Base-by-base conservation (phyloP, 2,329 filamentous ascomycete species). In the Fusarium mexicanum region DNA sequence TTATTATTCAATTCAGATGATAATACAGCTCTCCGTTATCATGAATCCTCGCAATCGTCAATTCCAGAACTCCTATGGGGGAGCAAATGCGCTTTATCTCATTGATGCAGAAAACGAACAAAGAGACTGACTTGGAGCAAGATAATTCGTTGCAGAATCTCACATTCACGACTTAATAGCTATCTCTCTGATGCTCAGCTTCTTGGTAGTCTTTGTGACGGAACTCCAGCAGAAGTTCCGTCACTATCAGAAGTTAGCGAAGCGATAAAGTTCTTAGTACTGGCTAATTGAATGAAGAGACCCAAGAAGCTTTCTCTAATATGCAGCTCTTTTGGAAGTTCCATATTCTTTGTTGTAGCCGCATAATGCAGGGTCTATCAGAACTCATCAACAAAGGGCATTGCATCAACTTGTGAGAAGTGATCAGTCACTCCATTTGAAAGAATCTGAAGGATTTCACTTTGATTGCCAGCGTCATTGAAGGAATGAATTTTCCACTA, bases 141-240 rank as follows among this genome's bases (percentile, higher is more conserved):
- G 0, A 8, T 2, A 12, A 11, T 5, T n/a, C n/a, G n/a, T 12
- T 31, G 1, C 4, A 17, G 2, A 9, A n/a, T n/a, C 2, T 2
- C 1, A 7, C 20, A n/a, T 31, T 31, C 10, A n/a, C 29, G 3
- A n/a, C 20, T 17, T 0, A 17, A 8, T 0, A 50, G 18, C 1
- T 6, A 2, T 18, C 4, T 1, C 5, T 9, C 20, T 33, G 29
- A 0, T n/a, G 5, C 16, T 6, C 10, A 16, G 10, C 7, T 9
- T 5, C 1, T 31, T 0, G 0, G 14, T 31, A 6, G 29, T 33
- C 29, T n/a, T 17, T 31, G 10, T 50, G 14, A 6, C 0, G 6
- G 18, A 5, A 0, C 0, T 29, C 20, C 13, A 16, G 46, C 46
- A 22, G 16, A 46, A 24, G 43, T 46, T 46, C n/a, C 3, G n/a